Evolutionary conservation across 2,329 filamentous ascomycete species (phyloP).

Genomic region (Drechslerella dactyloides): DNA sequence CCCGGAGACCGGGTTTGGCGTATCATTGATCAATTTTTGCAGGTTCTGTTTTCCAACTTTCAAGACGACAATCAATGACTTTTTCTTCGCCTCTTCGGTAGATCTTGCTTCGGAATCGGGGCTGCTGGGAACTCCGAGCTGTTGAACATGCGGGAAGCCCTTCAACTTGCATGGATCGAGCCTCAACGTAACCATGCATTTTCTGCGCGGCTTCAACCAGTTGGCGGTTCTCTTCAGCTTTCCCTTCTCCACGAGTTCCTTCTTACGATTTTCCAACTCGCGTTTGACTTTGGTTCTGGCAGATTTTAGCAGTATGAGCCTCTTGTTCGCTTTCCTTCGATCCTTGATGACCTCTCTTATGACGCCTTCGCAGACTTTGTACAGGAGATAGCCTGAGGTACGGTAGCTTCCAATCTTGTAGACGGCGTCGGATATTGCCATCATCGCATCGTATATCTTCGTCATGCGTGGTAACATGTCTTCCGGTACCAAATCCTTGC

Average conservation of each 20-base stretch:
- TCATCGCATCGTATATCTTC: constrained; percentile 17
- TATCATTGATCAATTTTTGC: neutral
- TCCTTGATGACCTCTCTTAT: constrained; percentile 27
- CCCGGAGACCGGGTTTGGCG: too few relatives aligned
- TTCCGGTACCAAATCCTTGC: neutral
- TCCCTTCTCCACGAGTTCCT: neutral
- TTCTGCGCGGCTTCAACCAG: neutral
- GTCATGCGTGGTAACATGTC: neutral
- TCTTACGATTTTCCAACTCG: neutral
- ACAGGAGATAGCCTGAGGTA: constrained; percentile 34
- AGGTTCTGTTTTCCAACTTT: neutral
- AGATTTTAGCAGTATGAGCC: neutral
- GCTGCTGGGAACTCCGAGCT: neutral
- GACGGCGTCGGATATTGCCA: constrained; percentile 22
- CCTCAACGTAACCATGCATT: neutral
- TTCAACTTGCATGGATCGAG: neutral
- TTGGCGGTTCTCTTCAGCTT: neutral
- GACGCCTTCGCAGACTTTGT: constrained; percentile 25
- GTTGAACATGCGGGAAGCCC: neutral
- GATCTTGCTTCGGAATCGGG: neutral
- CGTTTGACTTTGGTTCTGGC: neutral
- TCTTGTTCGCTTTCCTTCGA: neutral
- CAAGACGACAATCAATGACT: neutral
- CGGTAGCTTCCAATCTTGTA: constrained; percentile 22
- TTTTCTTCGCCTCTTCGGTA: neutral